Evolutionary conservation across 768 basidiomycete genomes (phyloP).

Genomic region (Trametes coccinea): DNA sequence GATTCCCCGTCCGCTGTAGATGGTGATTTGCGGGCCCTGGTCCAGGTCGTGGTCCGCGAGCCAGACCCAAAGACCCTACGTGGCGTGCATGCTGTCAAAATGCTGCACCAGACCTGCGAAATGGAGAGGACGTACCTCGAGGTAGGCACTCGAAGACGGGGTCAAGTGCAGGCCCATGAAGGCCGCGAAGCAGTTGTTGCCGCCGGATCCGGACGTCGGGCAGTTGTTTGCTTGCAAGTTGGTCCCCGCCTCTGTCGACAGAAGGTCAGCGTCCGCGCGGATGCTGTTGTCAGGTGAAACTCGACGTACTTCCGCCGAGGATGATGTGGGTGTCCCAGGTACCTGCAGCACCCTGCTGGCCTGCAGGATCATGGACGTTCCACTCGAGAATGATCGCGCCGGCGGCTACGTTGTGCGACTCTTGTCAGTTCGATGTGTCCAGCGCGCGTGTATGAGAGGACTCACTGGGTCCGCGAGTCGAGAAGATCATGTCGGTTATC

Average conservation of each 20-base stretch:
- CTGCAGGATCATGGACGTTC: slow-evolving; percentile 50
- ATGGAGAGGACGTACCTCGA: slow-evolving; percentile 61
- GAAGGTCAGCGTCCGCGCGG: neutral
- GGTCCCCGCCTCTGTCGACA: slow-evolving; percentile 26
- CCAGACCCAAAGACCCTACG: slow-evolving; percentile 65
- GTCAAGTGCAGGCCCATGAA: slow-evolving; percentile 67
- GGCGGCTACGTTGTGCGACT: slow-evolving; percentile 27
- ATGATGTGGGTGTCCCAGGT: slow-evolving; percentile 53
- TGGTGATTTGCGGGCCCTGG: slow-evolving; percentile 48
- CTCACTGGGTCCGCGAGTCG: slow-evolving; percentile 41
- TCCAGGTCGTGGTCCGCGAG: slow-evolving; percentile 82
- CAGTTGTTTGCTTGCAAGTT: slow-evolving; percentile 39
- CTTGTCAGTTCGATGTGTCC: neutral
- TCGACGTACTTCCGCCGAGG: slow-evolving; percentile 30
- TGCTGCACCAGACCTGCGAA: slow-evolving; percentile 23
- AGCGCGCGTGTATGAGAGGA: neutral
- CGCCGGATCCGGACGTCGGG: slow-evolving; percentile 32
- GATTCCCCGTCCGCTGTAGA: slow-evolving; percentile 70
- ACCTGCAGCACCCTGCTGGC: slow-evolving; percentile 49
- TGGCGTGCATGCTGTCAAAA: neutral
- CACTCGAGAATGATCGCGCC: slow-evolving; percentile 68
- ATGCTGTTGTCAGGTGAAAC: slow-evolving; percentile 1
- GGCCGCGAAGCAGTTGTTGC: slow-evolving; percentile 57
- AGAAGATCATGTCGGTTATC: slow-evolving; percentile 49
- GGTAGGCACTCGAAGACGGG: slow-evolving; percentile 40